Evolutionary conservation across 768 basidiomycete genomes (phyloP), one percentile per base, ranked within the genome.

Genomic region (Boletellus emodensis): DNA sequence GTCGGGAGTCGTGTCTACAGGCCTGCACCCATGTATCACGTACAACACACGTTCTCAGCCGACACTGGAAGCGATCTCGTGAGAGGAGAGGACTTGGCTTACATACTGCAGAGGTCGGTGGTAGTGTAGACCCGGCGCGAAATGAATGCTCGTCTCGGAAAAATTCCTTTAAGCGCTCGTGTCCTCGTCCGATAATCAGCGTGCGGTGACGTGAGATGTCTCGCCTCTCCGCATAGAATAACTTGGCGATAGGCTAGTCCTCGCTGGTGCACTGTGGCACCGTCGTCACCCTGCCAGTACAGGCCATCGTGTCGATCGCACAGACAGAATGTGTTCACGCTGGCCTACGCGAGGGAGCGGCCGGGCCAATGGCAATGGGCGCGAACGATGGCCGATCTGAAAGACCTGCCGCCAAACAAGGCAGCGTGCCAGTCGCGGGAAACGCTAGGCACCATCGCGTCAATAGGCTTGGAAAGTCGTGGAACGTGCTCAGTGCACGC

Each of bases 11-110:
- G 20, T 13, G 30, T 28, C n/a, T 18, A 41, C 41, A 41, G 26
- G 3, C 15, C 26, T 32, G 28, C 4, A 41, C n/a, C 11, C 9
- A 20, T 20, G 20, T 41, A 40, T 61, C 52, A 58, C 61, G 62
- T 61, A 64, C 50, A 39, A 1, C 42, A 0, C 17, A 43, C 26
- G 39, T 41, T 43, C 51, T 50, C 38, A 37, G 24, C 34, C 12
- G 37, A 42, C 50, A 48, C 40, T 11, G 43, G 30, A 37, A 33
- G 34, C 28, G 46, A 28, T 34, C 26, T 50, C 59, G 54, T 50
- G 59, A 53, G 48, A 43, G 34, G 14, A 47, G 40, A 13, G 18
- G 41, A 40, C 24, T 15, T 10, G 38, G 36, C 36, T 49, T 45
- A 32, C 43, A 28, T n/a, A 43, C 17, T n/a, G 17, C 13, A 18